Evolutionary conservation across 352 stramenopile genomes (phyloP).

Genomic region (Globisporangium paddicum): DNA sequence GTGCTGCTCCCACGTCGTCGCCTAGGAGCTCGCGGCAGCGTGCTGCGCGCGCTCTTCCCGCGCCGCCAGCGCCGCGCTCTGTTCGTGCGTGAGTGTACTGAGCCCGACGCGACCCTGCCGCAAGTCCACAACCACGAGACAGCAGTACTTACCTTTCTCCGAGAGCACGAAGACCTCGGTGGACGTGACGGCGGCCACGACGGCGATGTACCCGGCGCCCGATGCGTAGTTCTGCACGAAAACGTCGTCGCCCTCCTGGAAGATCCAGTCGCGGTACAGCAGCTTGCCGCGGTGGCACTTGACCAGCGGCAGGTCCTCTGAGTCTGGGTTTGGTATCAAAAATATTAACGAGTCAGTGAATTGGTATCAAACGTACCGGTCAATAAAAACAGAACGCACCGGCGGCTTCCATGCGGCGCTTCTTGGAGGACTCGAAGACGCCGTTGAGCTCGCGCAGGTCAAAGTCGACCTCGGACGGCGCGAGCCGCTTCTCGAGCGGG

Average conservation of each 20-base stretch:
- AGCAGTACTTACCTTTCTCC: constrained; percentile 74
- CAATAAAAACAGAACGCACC: constrained; percentile 8
- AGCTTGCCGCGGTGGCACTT: constrained; percentile 75
- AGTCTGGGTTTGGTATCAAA: constrained; percentile 20
- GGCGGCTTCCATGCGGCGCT: constrained; percentile 53
- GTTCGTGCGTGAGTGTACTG: constrained; percentile 46
- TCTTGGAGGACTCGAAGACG: constrained; percentile 51
- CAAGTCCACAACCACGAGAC: constrained; percentile 73
- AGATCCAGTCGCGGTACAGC: constrained; percentile 69
- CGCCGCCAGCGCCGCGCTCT: constrained; percentile 21
- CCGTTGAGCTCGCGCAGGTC: constrained; percentile 58
- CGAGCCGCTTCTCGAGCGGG: constrained; percentile 63
- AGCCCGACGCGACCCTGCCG: constrained; percentile 59
- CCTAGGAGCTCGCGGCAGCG: constrained; percentile 38
- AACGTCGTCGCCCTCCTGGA: constrained; percentile 77
- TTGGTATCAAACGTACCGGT: background rate
- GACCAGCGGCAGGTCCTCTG: constrained; percentile 33
- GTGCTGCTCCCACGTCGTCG: background rate
- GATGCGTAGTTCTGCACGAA: constrained; percentile 59
- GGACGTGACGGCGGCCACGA: constrained; percentile 63
- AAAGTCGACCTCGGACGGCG: constrained; percentile 65
- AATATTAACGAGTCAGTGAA: background rate
- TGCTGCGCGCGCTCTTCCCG: constrained; percentile 37
- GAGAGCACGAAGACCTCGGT: constrained; percentile 75
- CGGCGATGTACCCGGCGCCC: constrained; percentile 56